These are phyloP conservation scores for Diplocarpon rosae DNA, from an alignment of 2,329 filamentous ascomycete genomes.

Conservation along the genomic window DNA sequence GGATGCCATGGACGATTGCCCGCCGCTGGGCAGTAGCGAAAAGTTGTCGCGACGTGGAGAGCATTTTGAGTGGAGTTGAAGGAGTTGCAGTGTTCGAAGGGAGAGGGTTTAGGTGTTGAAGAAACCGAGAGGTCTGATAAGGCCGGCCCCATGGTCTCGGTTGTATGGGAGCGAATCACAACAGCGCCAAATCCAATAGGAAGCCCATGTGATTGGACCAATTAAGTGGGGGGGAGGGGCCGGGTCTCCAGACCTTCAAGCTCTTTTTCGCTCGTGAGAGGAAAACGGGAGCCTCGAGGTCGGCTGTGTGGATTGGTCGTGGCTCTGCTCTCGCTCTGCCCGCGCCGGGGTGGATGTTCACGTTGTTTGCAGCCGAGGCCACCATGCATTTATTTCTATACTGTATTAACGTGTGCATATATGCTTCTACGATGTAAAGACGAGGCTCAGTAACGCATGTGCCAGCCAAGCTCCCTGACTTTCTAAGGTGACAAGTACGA, in stretches of 20 bases:
- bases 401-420: too few species aligned
- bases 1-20: conserved; percentile 49
- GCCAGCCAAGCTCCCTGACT: too few species aligned
- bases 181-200: too few species aligned
- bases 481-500: too few species aligned
- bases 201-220: too few species aligned
- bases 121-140: background rate
- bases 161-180: background rate
- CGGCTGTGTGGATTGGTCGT: too few species aligned
- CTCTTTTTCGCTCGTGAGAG: background rate
- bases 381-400: too few species aligned
- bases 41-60: conserved; percentile 56
- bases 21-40: conserved; percentile 55
- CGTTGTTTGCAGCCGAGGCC: too few species aligned
- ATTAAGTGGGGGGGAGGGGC: background rate
- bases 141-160: background rate
- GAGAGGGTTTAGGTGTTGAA: conserved; percentile 1
- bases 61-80: conserved; percentile 38
- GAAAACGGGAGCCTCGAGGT: too few species aligned
- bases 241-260: background rate
- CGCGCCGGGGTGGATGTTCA: too few species aligned
- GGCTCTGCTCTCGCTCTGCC: too few species aligned
- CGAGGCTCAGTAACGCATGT: too few species aligned
- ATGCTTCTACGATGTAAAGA: background rate
- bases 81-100: conserved; percentile 11